A percentile compares a stretch with the other conserved stretches of the same genome.
phyloP scores from a whole-genome alignment of 2,329 filamentous ascomycete species.

The Sodiomyces alkalinus region DNA sequence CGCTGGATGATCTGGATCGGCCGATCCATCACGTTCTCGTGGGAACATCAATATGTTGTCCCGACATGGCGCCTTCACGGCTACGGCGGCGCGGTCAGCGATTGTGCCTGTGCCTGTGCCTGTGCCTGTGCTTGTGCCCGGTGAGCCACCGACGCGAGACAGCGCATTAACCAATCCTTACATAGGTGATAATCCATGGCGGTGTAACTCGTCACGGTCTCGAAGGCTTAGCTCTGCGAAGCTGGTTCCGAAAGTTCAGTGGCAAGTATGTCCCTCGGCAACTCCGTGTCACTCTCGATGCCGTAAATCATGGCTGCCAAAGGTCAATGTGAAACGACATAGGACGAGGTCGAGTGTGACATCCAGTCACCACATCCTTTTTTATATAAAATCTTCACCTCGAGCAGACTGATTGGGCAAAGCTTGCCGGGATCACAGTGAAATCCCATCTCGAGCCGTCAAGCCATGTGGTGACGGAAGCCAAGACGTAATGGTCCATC shows the following conservation, averaged over 20 bases:
- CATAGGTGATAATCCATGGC: constrained; percentile 37
- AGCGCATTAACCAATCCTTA: constrained; percentile 30
- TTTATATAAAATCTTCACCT: constrained; percentile 40
- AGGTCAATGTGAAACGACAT: constrained; percentile 52
- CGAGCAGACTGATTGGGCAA: constrained; percentile 32
- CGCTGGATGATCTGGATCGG: constrained; percentile 33
- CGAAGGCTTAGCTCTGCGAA: constrained; percentile 31
- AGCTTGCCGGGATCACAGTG: constrained; percentile 39
- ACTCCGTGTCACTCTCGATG: constrained; percentile 45
- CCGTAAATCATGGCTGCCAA: constrained; percentile 50
- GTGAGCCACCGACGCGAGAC: constrained; percentile 33
- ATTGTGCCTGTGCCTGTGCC: no score
- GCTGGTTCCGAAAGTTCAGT: constrained; percentile 48
- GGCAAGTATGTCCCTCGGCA: constrained; percentile 47
- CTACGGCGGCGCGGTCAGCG: constrained; percentile 30
- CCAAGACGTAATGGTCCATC: constrained; percentile 38
- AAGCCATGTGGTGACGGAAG: constrained; percentile 32
- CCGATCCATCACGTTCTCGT: constrained; percentile 31
- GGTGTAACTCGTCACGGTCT: constrained; percentile 45
- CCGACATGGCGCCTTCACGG: constrained; percentile 30
- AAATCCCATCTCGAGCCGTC: constrained; percentile 44
- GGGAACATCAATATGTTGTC: constrained; percentile 31
- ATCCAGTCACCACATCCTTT: constrained; percentile 36
- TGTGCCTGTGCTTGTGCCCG: constrained; percentile 34
- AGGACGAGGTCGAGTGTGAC: constrained; percentile 47